Evolutionary conservation across 2,329 filamentous ascomycete genomes (phyloP), one percentile per base, ranked within the genome.

Genomic region (Pseudogymnoascus sp.): DNA sequence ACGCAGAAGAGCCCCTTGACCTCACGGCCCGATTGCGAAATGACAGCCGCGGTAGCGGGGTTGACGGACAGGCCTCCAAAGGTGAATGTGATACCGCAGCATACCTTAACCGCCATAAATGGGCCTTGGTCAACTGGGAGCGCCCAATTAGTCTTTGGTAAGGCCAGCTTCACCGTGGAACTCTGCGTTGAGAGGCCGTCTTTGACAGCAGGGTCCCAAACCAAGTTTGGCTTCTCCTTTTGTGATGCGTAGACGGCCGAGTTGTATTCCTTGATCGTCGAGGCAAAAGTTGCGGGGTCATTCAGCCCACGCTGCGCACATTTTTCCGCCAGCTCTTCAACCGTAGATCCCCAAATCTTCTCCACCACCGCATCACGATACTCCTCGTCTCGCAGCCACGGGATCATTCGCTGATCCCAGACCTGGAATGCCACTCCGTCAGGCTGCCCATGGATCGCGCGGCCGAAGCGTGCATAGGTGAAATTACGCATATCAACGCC

Each of bases 141-240:
- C 0, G 86, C 86, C 86, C 86, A 88, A 65, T 89, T 88, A 0
- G 83, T 81, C 73, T 89, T 89, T 0, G 79, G 74, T 7, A 86
- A 68, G 0, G 69, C 57, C 7, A 88, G 71, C 6, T 54, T 54
- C 0, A 70, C 65, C 8, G 65, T 74, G 0, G 72, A 73, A 0
- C 83, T 84, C 64, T 84, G 80, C 5, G 85, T 88, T 0, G 84
- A 85, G 0, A 87, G 67, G 0, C 83, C 81, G 65, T 89, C 86
- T 65, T 81, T 83, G 11, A 83, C 69, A 0, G 84, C 77, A 0
- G 85, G 86, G 66, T 89, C 80, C 74, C 81, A 87, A 54, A 74
- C 76, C 9, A 63, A 64, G 0, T 71, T 65, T 0, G 77, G 74
- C 58, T 82, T 73, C 66, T 82, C 80, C 6, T 70, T 62, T 4